Percentiles rank a stretch among this genome's conserved stretches.
Evolutionary conservation across 2,329 filamentous ascomycete genomes (phyloP).

Genomic region (Orbilia oligospora): DNA sequence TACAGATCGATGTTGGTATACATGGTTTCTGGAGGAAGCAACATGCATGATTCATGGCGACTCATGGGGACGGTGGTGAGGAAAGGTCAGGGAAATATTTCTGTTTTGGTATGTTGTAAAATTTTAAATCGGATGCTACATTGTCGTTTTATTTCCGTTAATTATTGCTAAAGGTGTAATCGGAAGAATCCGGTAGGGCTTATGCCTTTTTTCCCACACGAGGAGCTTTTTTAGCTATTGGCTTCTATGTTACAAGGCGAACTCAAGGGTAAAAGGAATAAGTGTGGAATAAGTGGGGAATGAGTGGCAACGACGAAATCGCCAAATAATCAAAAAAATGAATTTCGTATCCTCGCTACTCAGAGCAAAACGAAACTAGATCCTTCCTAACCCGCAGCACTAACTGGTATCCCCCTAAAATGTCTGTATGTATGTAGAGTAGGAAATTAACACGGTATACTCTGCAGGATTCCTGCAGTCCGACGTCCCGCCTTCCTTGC

Average conservation of each 20-base stretch:
- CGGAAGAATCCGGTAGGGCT: slow-evolving; percentile 5
- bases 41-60: slow-evolving; percentile 14
- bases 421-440: slow-evolving; percentile 6
- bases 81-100: not conserved
- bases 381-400: not conserved
- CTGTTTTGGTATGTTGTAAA: slow-evolving; percentile 3
- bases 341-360: not conserved
- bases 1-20: not conserved
- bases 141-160: not conserved
- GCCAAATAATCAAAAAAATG: not conserved
- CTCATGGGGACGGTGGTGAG: not conserved
- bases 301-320: not conserved
- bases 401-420: slow-evolving; percentile 21
- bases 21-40: not conserved
- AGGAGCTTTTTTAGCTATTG: not conserved
- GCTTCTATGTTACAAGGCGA: slow-evolving; percentile 1
- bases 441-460: not conserved
- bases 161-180: too few species aligned
- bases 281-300: slow-evolving; percentile 13
- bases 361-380: not conserved
- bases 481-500: slow-evolving; percentile 1
- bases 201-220: not conserved
- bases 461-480: slow-evolving; percentile 14
- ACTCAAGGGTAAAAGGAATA: not conserved
- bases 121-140: not conserved